phyloP scores from a whole-genome alignment of 805 yeast species.

The Zygotorulaspora florentina region DNA sequence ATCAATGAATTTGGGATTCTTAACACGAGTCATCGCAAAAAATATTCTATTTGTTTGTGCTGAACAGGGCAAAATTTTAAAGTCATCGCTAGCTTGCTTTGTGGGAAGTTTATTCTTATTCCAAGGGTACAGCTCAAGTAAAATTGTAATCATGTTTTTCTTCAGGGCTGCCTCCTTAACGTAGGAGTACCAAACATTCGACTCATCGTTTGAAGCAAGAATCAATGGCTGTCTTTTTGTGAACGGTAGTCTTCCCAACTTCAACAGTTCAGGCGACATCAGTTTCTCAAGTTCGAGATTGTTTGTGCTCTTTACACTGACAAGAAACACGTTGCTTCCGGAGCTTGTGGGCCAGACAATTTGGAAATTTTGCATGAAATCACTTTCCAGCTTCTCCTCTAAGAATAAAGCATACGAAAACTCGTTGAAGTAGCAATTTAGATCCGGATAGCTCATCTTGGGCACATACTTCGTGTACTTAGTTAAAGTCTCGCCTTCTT shows the following conservation, averaged over 20 bases:
- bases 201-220: slow-evolving; percentile 45
- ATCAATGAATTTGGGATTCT: slow-evolving; percentile 47
- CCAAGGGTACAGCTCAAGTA: slow-evolving; percentile 56
- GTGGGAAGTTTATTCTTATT: slow-evolving; percentile 48
- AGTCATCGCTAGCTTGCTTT: slow-evolving; percentile 32
- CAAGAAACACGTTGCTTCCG: slow-evolving; percentile 35
- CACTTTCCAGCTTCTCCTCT: slow-evolving; percentile 52
- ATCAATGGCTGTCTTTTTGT: slow-evolving; percentile 54
- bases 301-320: slow-evolving; percentile 20
- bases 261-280: slow-evolving; percentile 48
- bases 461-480: slow-evolving; percentile 40
- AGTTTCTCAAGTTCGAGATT: slow-evolving; percentile 43
- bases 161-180: slow-evolving; percentile 42
- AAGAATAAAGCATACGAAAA: slow-evolving; percentile 58
- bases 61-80: slow-evolving; percentile 54
- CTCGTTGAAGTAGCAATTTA: slow-evolving; percentile 52
- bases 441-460: slow-evolving; percentile 44
- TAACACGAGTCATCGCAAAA: slow-evolving; percentile 59
- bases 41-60: slow-evolving; percentile 60
- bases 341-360: slow-evolving; percentile 51
- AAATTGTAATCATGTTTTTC: slow-evolving; percentile 35
- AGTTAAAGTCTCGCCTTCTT: slow-evolving; percentile 34
- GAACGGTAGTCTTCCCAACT: slow-evolving; percentile 57
- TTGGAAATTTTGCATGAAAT: slow-evolving; percentile 44
- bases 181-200: slow-evolving; percentile 57